Conservation (phyloP, 2,329 filamentous ascomycete species). For the Tolypocladium cylindrosporum region DNA sequence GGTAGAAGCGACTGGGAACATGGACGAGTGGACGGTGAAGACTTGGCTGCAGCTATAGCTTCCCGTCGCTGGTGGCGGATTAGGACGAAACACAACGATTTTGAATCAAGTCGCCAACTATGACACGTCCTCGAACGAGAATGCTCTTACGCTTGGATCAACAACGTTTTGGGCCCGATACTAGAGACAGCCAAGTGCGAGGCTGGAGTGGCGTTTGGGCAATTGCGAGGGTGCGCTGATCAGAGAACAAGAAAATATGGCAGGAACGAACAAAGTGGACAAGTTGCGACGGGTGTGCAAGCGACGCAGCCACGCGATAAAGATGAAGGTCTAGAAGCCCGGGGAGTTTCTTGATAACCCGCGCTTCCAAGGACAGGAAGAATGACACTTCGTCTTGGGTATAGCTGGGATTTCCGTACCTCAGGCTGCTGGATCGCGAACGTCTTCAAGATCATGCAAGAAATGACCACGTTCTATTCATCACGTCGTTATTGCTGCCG, state of each 20-base stretch:
- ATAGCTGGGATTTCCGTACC: not conserved
- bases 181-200: not conserved
- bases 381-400: no score
- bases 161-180: not conserved
- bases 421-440: not conserved
- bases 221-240: not conserved
- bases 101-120: not conserved
- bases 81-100: not conserved
- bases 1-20: slow-evolving; percentile 3
- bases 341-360: no score
- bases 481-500: no score
- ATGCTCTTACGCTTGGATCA: not conserved
- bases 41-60: slow-evolving; percentile 5
- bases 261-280: not conserved
- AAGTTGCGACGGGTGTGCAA: not conserved
- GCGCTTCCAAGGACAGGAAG: no score
- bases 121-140: no score
- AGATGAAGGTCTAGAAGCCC: not conserved
- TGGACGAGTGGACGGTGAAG: slow-evolving; percentile 8
- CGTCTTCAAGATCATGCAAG: not conserved
- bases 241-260: not conserved
- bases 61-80: not conserved
- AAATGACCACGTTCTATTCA: not conserved
- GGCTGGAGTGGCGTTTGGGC: not conserved
- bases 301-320: not conserved